Evolutionary conservation across 2,329 filamentous ascomycete genomes (phyloP).

Genomic region (Cryphonectria parasitica): DNA sequence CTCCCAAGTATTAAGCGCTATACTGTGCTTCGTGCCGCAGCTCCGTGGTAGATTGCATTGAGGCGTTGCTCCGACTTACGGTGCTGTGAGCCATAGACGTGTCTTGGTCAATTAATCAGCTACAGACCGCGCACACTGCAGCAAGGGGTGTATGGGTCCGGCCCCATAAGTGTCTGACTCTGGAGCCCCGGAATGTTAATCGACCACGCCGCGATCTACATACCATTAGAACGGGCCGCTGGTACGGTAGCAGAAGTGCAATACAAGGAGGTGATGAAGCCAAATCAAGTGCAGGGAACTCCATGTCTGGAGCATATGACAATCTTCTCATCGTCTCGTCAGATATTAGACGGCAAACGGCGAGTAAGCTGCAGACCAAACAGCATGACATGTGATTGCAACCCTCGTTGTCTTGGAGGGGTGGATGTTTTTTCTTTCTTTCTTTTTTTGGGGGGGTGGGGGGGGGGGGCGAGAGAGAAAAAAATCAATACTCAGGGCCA

Average conservation of each 20-base stretch:
- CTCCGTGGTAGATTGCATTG: not conserved
- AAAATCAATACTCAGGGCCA: too few relatives aligned
- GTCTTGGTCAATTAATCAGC: not conserved
- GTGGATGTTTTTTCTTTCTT: too few relatives aligned
- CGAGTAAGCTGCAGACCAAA: not conserved
- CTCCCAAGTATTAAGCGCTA: not conserved
- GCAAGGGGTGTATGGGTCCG: not conserved
- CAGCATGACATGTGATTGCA: not conserved
- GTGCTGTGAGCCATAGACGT: not conserved
- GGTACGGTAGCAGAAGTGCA: not conserved
- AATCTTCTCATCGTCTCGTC: not conserved
- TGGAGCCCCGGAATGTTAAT: not conserved
- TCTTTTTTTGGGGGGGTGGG: too few relatives aligned
- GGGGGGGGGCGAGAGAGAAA: too few relatives aligned
- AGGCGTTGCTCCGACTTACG: not conserved
- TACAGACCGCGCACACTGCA: not conserved
- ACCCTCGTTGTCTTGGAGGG: not conserved
- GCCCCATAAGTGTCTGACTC: not conserved
- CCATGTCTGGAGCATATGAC: too few relatives aligned
- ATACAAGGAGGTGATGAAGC: not conserved
- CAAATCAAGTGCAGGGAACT: not conserved
- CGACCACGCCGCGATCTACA: not conserved
- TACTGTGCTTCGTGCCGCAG: not conserved
- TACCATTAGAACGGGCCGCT: not conserved
- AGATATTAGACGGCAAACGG: not conserved